Evolutionary conservation across 169 alveolate species (phyloP).

Genomic region (Eimeria acervulina): DNA sequence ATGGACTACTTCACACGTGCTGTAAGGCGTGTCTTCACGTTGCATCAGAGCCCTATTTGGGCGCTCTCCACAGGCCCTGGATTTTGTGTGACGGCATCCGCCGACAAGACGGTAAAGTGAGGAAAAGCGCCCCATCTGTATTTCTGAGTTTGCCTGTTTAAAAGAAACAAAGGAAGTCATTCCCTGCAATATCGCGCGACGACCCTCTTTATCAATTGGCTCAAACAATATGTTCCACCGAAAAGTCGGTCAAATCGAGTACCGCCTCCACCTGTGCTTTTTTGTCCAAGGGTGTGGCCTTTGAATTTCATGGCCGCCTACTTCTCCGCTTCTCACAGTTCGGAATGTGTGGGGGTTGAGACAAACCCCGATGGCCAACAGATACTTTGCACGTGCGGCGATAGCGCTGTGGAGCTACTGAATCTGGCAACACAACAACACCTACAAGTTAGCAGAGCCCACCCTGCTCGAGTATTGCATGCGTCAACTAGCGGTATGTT

Average conservation of each 20-base stretch:
- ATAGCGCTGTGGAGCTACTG: conserved; percentile 92
- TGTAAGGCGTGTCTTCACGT: conserved; percentile 91
- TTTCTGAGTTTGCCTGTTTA: background rate
- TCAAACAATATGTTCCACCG: background rate
- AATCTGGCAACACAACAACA: conserved; percentile 91
- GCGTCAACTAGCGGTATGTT: conserved; percentile 80
- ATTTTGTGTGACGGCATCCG: conserved; percentile 95
- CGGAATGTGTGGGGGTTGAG: conserved; percentile 93
- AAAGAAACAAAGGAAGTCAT: background rate
- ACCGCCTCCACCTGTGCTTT: background rate
- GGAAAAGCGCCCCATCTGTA: background rate
- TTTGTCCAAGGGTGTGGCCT: conserved; percentile 67
- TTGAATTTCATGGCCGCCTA: conserved; percentile 44
- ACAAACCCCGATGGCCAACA: conserved; percentile 92
- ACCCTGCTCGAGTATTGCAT: conserved; percentile 89
- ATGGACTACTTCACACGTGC: conserved; percentile 88
- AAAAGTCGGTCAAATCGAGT: background rate
- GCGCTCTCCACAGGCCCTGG: conserved; percentile 93
- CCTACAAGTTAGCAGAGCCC: conserved; percentile 94
- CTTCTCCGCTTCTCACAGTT: conserved; percentile 87
- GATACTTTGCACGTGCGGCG: conserved; percentile 93
- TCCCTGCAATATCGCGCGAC: background rate
- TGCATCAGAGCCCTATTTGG: conserved; percentile 92
- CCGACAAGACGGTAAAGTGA: conserved; percentile 91
- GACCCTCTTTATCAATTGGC: background rate